Percentiles rank a stretch among this genome's conserved stretches.
Conservation (phyloP, 352 stramenopile genomes). For the Blastocystis hominis region DNA sequence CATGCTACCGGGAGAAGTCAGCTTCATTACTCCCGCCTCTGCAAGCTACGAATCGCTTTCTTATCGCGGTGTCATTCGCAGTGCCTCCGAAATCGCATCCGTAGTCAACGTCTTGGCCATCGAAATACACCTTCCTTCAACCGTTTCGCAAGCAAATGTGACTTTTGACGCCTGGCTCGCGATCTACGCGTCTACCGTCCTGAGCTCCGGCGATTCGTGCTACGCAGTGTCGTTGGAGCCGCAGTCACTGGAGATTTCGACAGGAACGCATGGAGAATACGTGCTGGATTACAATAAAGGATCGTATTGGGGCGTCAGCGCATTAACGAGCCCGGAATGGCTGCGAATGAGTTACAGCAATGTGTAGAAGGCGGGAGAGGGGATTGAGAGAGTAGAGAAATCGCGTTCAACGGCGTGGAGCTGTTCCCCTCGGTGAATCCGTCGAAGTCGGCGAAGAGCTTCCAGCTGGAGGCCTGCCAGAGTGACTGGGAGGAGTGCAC, state of each 20-base stretch:
- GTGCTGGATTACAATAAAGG: background rate
- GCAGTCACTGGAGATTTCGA: background rate
- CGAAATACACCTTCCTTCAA: background rate
- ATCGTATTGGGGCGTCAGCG: background rate
- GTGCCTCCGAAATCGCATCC: background rate
- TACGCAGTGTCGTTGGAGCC: background rate
- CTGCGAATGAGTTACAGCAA: background rate
- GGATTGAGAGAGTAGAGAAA: background rate
- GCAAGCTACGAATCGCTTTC: background rate
- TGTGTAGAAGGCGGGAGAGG: background rate
- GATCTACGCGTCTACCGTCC: background rate
- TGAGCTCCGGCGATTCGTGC: background rate
- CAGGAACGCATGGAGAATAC: background rate
- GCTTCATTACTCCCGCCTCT: background rate
- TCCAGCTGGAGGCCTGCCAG: background rate
- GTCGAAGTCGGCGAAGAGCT: background rate
- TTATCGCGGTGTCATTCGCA: constrained; percentile 1
- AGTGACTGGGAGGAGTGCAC: background rate
- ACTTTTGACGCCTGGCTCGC: constrained; percentile 15
- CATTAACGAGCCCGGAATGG: no score
- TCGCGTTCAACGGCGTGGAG: background rate
- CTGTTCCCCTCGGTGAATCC: background rate
- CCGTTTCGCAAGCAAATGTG: background rate
- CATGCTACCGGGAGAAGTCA: background rate
- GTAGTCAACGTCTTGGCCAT: background rate